phyloP scores from a whole-genome alignment of 2,329 filamentous ascomycete genomes.

The Aspergillus floridensis region DNA sequence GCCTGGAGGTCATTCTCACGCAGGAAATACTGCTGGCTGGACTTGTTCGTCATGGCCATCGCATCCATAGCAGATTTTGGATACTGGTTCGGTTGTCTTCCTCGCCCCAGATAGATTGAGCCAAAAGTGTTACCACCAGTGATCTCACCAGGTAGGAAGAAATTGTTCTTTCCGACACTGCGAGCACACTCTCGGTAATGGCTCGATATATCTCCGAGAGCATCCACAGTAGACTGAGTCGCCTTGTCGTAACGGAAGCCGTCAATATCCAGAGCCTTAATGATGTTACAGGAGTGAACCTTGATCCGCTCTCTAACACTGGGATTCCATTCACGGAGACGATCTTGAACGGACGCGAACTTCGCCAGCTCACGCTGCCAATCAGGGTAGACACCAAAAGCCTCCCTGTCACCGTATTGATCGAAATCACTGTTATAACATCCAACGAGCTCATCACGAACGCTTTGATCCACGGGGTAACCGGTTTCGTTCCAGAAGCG shows the following conservation, averaged over 20 bases:
- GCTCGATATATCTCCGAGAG: constrained; percentile 57
- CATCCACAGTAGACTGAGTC: constrained; percentile 61
- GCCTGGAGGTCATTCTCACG: constrained; percentile 53
- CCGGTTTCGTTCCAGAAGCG: constrained; percentile 62
- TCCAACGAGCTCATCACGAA: constrained; percentile 49
- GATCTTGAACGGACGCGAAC: constrained; percentile 66
- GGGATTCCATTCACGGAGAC: constrained; percentile 62
- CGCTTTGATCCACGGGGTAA: constrained; percentile 47
- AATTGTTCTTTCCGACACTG: constrained; percentile 60
- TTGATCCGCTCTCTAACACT: constrained; percentile 58
- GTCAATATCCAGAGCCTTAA: constrained; percentile 63
- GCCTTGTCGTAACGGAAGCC: constrained; percentile 68
- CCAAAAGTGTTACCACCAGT: constrained; percentile 61
- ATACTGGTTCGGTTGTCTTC: constrained; percentile 56
- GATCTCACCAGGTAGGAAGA: constrained; percentile 64
- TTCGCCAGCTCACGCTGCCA: constrained; percentile 64
- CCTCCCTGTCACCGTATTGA: constrained; percentile 62
- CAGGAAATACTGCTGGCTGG: constrained; percentile 49
- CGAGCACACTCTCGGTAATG: constrained; percentile 58
- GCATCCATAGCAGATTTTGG: constrained; percentile 49
- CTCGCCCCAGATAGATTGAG: constrained; percentile 61
- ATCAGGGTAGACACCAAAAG: constrained; percentile 62
- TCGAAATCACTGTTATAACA: constrained; percentile 65
- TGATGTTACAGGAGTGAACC: constrained; percentile 62
- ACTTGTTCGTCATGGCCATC: constrained; percentile 47